Evolutionary conservation across 352 stramenopile genomes (phyloP).

Genomic region (Pythium sukuiense): DNA sequence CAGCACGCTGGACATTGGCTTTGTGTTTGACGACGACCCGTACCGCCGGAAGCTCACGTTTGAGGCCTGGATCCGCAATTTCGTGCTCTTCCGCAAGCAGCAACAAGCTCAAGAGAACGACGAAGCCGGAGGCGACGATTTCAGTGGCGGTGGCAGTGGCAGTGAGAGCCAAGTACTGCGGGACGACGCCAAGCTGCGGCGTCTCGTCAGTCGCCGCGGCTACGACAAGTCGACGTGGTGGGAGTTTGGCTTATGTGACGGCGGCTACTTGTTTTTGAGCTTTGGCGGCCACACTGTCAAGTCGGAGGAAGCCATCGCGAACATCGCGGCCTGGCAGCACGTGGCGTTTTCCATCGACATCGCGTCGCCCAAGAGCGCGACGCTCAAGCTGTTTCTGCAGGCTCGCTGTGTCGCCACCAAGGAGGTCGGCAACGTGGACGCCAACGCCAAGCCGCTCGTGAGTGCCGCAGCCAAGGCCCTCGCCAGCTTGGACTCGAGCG

Average conservation of each 20-base stretch:
- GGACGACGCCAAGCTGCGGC: slow-evolving; percentile 10
- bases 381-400: slow-evolving; percentile 63
- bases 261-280: slow-evolving; percentile 45
- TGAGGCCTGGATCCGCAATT: slow-evolving; percentile 75
- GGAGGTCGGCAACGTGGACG: slow-evolving; percentile 39
- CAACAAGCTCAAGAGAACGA: slow-evolving; percentile 31
- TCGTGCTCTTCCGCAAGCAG: slow-evolving; percentile 40
- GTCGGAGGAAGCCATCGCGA: slow-evolving; percentile 44
- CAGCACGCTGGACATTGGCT: slow-evolving; percentile 67
- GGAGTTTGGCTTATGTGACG: slow-evolving; percentile 45
- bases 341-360: slow-evolving; percentile 73
- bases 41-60: slow-evolving; percentile 79
- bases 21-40: slow-evolving; percentile 76
- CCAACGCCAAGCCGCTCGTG: slow-evolving; percentile 28
- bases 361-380: slow-evolving; percentile 42
- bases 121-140: slow-evolving; percentile 7
- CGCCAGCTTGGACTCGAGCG: neutral
- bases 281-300: slow-evolving; percentile 48
- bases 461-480: slow-evolving; percentile 14
- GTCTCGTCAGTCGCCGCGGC: slow-evolving; percentile 19
- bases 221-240: slow-evolving; percentile 33
- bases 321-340: slow-evolving; percentile 55
- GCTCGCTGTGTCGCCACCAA: slow-evolving; percentile 52
- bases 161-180: neutral
- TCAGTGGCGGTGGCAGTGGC: neutral